phyloP scores from a whole-genome alignment of 129 eudicot species.

The Dittrichia graveolens region DNA sequence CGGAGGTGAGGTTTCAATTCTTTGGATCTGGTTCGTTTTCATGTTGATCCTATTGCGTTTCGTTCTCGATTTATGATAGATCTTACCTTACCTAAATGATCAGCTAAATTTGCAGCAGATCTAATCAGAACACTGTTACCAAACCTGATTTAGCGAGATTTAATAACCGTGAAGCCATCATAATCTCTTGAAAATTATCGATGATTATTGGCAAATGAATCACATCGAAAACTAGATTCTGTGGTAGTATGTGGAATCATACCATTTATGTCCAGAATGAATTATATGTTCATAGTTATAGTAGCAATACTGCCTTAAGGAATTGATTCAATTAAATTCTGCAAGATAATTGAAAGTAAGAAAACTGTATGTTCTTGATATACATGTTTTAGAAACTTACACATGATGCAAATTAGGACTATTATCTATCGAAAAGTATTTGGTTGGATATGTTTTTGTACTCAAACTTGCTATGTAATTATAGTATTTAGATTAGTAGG shows the following conservation, averaged over 20 bases:
- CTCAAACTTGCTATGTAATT: neutral
- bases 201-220: neutral
- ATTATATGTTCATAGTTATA: slow-evolving; percentile 1
- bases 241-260: slow-evolving; percentile 1
- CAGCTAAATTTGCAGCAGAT: slow-evolving; percentile 17
- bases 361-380: neutral
- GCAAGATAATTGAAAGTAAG: neutral
- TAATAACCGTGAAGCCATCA: neutral
- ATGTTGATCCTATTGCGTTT: neutral
- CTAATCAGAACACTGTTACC: slow-evolving; percentile 4
- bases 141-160: slow-evolving; percentile 10
- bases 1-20: slow-evolving; percentile 54
- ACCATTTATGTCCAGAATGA: neutral
- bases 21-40: slow-evolving; percentile 21
- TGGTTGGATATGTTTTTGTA: neutral
- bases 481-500: neutral
- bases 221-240: neutral
- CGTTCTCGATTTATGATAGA: slow-evolving; percentile 8
- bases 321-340: neutral
- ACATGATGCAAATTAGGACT: neutral
- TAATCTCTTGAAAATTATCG: neutral
- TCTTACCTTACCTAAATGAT: neutral
- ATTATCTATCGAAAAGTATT: neutral
- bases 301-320: neutral
- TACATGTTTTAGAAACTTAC: neutral